These are phyloP conservation scores for Trypanosoma congolense DNA, from an alignment of 208 protist genomes.

Conservation along the genomic window DNA sequence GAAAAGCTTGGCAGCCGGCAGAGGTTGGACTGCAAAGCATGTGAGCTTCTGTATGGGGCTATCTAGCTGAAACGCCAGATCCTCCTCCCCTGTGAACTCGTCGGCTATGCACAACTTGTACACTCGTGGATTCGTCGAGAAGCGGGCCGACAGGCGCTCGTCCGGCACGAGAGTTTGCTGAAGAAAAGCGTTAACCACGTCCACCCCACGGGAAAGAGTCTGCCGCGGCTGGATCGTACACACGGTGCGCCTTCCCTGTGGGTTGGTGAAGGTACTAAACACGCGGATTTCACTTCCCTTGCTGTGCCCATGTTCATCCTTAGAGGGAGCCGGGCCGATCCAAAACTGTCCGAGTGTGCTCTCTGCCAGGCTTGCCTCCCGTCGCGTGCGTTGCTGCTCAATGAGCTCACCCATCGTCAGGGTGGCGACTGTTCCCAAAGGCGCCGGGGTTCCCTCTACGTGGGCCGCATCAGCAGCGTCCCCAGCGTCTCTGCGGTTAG, in stretches of 20 bases:
- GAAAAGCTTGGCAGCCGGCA: conserved; percentile 67
- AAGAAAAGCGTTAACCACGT: conserved; percentile 74
- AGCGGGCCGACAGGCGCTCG: conserved; percentile 47
- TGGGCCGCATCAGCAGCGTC: conserved; percentile 11
- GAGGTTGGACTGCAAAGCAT: conserved; percentile 72
- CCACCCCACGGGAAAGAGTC: conserved; percentile 54
- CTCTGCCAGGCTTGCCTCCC: conserved; percentile 16
- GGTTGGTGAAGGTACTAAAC: conserved; percentile 69
- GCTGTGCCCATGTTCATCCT: conserved; percentile 10
- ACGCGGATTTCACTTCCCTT: conserved; percentile 51
- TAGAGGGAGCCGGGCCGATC: conserved; percentile 2
- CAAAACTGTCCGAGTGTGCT: conserved; percentile 2
- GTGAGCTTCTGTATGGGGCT: conserved; percentile 57
- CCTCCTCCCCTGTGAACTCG: conserved; percentile 81
- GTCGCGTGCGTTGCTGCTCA: conserved; percentile 22
- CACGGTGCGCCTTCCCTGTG: conserved; percentile 45
- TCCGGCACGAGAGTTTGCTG: conserved; percentile 55
- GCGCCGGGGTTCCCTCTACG: conserved; percentile 17
- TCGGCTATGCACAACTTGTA: conserved; percentile 89
- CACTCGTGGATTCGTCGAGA: conserved; percentile 63
- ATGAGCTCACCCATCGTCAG: conserved; percentile 38
- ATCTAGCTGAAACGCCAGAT: conserved; percentile 79
- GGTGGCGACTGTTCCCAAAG: conserved; percentile 46
- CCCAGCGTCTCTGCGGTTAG: conserved; percentile 11
- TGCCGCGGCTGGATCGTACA: conserved; percentile 51